phyloP scores from a whole-genome alignment of 2,329 filamentous ascomycete species.

The Anthostomella pinea region DNA sequence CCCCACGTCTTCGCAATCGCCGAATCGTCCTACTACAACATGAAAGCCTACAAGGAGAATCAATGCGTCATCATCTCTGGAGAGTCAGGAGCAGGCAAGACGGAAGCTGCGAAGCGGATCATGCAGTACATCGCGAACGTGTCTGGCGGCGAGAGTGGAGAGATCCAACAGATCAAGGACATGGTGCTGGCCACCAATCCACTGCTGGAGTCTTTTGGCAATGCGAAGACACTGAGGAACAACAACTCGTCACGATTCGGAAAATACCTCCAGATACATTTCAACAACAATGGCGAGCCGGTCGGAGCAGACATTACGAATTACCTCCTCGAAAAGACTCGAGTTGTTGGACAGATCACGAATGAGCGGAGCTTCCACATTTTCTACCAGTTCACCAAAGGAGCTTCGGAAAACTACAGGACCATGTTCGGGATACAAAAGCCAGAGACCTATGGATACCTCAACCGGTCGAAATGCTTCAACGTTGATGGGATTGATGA shows the following conservation, averaged over 20 bases:
- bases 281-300: conserved; percentile 87
- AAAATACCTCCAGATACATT: conserved; percentile 96
- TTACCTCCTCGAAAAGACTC: conserved; percentile 91
- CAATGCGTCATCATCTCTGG: conserved; percentile 99
- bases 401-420: conserved; percentile 80
- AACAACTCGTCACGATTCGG: conserved; percentile 99
- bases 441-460: conserved; percentile 91
- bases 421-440: conserved; percentile 87
- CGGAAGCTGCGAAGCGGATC: conserved; percentile 94
- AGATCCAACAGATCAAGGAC: conserved; percentile 96
- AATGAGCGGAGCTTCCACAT: conserved; percentile 99
- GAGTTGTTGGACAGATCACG: conserved; percentile 90
- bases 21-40: conserved; percentile 97
- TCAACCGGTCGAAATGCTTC: conserved; percentile 89
- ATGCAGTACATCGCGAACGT: conserved; percentile 99
- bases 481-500: conserved; percentile 95
- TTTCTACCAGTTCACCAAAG: conserved; percentile 98
- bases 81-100: conserved; percentile 97
- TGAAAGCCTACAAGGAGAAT: conserved; percentile 99
- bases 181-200: conserved; percentile 99
- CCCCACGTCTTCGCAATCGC: conserved; percentile 98
- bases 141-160: conserved; percentile 77
- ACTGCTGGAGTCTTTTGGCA: conserved; percentile 94
- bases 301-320: conserved; percentile 98
- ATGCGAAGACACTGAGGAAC: conserved; percentile 95